Base-by-base conservation (phyloP, 257 asterid species). In the Anisodus tanguticus region DNA sequence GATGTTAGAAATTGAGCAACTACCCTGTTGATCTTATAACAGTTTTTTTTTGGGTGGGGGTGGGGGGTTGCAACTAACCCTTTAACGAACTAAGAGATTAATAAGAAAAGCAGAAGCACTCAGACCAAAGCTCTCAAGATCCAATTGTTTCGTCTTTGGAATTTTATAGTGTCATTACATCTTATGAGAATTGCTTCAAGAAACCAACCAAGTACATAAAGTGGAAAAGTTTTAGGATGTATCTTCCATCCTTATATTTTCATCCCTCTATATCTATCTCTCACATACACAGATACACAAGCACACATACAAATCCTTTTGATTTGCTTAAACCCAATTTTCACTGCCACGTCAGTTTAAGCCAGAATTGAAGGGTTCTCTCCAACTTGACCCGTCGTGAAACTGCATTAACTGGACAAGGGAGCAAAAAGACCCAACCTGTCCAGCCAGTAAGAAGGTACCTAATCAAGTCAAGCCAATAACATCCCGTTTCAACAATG, bases 351-450 rank as follows among this genome's bases (percentile, higher is more conserved):
- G 4, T 22, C 62, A 74, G 81, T 19, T 49, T 19, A 74, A 49
- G 41, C 4, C 1, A 3, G 81, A 49, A 49, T 49, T 12, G n/a
- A 74, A 74, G 81, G 62, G 19, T 74, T 74, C 60, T 74, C 81
- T 74, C 62, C 81, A 74, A 49, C 81, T 5, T 74, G 12, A 49
- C 62, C 4, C 11, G 60, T 49, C 60, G 6, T 74, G 17, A 22
- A 74, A 49, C 22, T 49, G 22, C 45, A 74, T 49, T 74, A 49
- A 74, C 60, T 47, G 58, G 80, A 49, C 80, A 74, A 74, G 19
- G 80, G 60, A 74, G 80, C 60, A 49, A 74, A 74, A 22, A 74
- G 19, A 49, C 62, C 62, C 60, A 74, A 74, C 8, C 22, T 74
- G 43, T 22, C 81, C 60, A 49, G n/a, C 43, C 62, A 74, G 47